These are phyloP conservation scores for Yamadazyma oceani DNA, from an alignment of 1,139 yeast species.

Conservation along the genomic window DNA sequence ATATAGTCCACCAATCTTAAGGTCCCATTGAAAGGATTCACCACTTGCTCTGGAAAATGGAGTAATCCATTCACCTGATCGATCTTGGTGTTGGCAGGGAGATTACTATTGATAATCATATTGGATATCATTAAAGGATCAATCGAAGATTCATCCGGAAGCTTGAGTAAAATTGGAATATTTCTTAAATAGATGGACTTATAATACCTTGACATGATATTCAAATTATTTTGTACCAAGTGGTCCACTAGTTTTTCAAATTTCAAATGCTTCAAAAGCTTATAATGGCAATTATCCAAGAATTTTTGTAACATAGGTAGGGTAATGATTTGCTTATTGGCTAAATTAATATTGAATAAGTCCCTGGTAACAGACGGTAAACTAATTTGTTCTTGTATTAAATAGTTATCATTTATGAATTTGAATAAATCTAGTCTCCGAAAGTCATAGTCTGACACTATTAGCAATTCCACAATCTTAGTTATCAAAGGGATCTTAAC, in stretches of 20 bases:
- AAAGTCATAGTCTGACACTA: conserved; percentile 37
- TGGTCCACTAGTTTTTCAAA: conserved; percentile 21
- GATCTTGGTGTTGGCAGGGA: conserved; percentile 30
- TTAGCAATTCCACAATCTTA: conserved; percentile 30
- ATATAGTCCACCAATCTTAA: conserved; percentile 17
- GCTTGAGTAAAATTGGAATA: conserved; percentile 12
- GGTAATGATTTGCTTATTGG: conserved; percentile 20
- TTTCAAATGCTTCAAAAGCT: conserved; percentile 16
- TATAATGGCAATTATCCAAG: conserved; percentile 13
- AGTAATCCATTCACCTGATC: conserved; percentile 33
- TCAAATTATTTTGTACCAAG: conserved; percentile 33
- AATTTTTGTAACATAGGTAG: conserved; percentile 18
- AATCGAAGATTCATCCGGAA: conserved; percentile 17
- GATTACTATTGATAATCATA: conserved; percentile 37
- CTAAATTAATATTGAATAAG: conserved; percentile 9
- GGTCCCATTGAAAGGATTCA: conserved; percentile 6
- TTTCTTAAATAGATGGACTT: conserved; percentile 22
- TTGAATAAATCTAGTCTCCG: conserved; percentile 29
- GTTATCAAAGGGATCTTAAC: conserved; percentile 14
- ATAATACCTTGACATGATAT: conserved; percentile 30
- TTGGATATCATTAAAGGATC: conserved; percentile 27
- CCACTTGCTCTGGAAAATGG: conserved; percentile 22
- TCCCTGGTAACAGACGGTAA: conserved; percentile 4
- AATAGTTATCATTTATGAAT: conserved; percentile 19
- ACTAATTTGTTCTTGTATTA: conserved; percentile 1